Evolutionary conservation across 2,329 filamentous ascomycete species (phyloP), one percentile per base, ranked within the genome.

Genomic region (Neonectria punicea): DNA sequence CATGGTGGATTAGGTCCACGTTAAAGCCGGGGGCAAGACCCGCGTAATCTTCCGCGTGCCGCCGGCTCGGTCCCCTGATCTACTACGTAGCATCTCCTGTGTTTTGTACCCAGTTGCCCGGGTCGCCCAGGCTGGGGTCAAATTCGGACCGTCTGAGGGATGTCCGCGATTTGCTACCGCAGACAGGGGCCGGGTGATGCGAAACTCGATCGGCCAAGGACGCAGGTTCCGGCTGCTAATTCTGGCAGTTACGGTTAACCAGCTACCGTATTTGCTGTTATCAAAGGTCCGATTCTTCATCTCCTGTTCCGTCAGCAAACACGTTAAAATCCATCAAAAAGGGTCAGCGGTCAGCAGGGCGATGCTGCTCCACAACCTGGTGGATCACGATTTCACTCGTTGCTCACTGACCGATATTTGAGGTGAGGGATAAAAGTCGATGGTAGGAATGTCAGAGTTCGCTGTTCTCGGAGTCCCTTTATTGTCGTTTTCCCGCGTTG

Each of bases 1-100:
- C n/a, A 50, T 61, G 25, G 63, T 64, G 49, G 44, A 53, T 49
- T 49, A 43, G n/a, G 39, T 6, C n/a, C 46, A 30, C 13, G 13
- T 47, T 7, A 46, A 46, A 25, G 13, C 11, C 11, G 43, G 43
- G 18, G 18, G 43, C 46, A 49, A 49, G 46, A 5, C 34, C 22
- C 22, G 14, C 46, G 46, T 49, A 28, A 13, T 16, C 28, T 49
- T 28, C 46, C 46, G 46, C 22, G 6, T 30, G 22, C 46, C 46
- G 25, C 22, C 46, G 13, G 25, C 25, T 14, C 8, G 22, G 25
- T 49, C 46, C 22, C 25, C 22, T 30, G 14, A 30, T 13, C 30
- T 49, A 16, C 25, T 30, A 49, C 36, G 14, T n/a, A 16, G 14
- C 4, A n/a, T n/a, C 5, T 16, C 14, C 36, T n/a, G 36, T n/a